phyloP scores from a whole-genome alignment of 495 filamentous ascomycete genomes.

The Podospora comata region DNA sequence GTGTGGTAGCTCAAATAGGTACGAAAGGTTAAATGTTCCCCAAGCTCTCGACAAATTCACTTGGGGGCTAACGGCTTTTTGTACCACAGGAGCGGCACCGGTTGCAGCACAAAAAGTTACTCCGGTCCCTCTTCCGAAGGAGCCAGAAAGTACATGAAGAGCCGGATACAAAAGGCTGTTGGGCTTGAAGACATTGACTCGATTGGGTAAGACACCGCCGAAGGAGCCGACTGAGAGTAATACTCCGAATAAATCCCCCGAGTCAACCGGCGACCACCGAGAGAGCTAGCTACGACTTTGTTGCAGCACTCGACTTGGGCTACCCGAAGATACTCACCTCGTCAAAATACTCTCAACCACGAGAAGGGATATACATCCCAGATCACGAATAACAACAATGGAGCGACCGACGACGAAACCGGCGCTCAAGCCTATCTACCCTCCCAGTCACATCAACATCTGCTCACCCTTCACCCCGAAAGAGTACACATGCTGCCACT shows the following conservation, averaged over 20 bases:
- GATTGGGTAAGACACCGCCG: not conserved
- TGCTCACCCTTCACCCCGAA: not conserved
- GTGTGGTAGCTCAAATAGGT: not conserved
- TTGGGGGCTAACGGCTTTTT: not conserved
- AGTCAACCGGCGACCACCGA: not conserved
- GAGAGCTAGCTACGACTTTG: too few relatives aligned
- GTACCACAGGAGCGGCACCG: not conserved
- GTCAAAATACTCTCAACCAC: not conserved
- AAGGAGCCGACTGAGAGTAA: not conserved
- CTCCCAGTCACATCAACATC: not conserved
- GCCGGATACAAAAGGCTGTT: not conserved
- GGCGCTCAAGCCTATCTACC: not conserved
- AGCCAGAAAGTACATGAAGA: not conserved
- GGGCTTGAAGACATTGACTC: not conserved
- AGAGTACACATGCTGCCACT: not conserved
- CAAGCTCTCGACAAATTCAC: not conserved
- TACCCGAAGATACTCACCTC: not conserved
- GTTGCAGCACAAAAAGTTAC: not conserved
- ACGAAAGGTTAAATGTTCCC: not conserved
- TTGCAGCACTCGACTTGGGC: not conserved
- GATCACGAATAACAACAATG: not conserved
- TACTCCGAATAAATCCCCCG: not conserved
- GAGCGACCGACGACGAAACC: not conserved
- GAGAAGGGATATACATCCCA: not conserved
- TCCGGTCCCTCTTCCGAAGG: slow-evolving; percentile 7